Evolutionary conservation across 208 protist species (phyloP), one percentile per base, ranked within the genome.

Genomic region (Acanthamoeba sp.): DNA sequence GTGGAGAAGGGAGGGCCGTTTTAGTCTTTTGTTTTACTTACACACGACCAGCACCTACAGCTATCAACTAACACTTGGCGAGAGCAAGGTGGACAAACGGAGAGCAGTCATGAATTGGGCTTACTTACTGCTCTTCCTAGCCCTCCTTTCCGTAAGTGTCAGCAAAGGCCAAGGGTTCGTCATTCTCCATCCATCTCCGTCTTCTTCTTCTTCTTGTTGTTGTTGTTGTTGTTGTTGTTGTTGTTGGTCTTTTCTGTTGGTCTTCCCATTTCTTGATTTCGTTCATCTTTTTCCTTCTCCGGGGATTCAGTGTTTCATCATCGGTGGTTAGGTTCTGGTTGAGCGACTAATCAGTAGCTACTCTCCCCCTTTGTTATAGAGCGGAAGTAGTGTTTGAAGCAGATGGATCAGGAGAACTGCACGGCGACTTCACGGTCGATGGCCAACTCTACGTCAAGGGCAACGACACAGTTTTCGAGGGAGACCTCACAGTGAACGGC

Each of bases 91-190:
- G 45, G 76, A 36, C 76, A 38, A 36, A 50, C 5, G 76, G 59
- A 36, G 76, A 85, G 76, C 27, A 85, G 76, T 85, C 76, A 85
- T 85, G 76, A 32, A 85, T 38, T 45, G 76, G 76, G 76, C 76
- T 85, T 85, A 85, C 76, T 85, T 85, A 36, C 76, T 85, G 27
- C 76, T 85, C 76, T 85, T 85, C 76, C 76, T 85, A 18, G 76
- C 76, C 76, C 76, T 85, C 76, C 76, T 85, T 57, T 85, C 76
- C 42, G 76, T 85, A 12, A 85, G 76, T 85, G 76, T 85, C 76
- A 50, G 29, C 45, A 38, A 32, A 50, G 42, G 38, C 45, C 38
- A 38, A 34, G 76, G 76, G 76, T 85, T 38, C 22, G 76, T 59
- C 38, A 3, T 34, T 71, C 32, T 16, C 3, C 50, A 5, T 10